Conservation (phyloP, 441 rosid genomes). For the Kokia cookei region DNA sequence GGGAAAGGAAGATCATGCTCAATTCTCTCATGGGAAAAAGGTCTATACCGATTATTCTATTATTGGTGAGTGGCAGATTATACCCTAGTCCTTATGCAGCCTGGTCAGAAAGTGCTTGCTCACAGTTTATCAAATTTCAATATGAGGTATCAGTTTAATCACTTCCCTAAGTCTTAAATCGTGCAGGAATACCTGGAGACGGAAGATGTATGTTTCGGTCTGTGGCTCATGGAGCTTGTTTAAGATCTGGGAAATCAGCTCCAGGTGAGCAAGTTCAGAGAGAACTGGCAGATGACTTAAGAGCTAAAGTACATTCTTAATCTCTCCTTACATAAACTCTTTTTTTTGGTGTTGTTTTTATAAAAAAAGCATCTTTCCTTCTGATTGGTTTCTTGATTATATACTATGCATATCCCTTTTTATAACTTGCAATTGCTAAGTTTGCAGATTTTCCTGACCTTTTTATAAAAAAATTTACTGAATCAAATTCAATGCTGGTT, state of each 20-base stretch:
- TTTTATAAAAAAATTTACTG: neutral
- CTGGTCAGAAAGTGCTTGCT: neutral
- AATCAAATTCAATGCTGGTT: neutral
- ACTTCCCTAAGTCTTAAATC: neutral
- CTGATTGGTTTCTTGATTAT: neutral
- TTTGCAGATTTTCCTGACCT: neutral
- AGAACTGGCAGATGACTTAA: conserved; percentile 76
- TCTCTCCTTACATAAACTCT: neutral
- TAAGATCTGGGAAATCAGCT: conserved; percentile 55
- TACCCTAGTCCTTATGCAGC: neutral
- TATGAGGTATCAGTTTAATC: neutral
- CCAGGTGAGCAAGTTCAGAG: conserved; percentile 59
- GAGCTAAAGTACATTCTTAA: conserved; percentile 40
- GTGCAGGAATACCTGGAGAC: conserved; percentile 89
- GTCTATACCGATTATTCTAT: conserved; percentile 73
- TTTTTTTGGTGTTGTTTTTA: neutral
- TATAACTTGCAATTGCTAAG: neutral
- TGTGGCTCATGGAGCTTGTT: conserved; percentile 77
- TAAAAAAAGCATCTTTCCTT: neutral
- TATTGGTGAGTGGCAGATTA: conserved; percentile 43
- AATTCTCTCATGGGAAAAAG: conserved; percentile 58
- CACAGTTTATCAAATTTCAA: neutral
- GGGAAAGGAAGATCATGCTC: conserved; percentile 24
- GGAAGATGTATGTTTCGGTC: conserved; percentile 95
- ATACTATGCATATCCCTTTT: neutral